Evolutionary conservation across 2,329 filamentous ascomycete genomes (phyloP), one percentile per base, ranked within the genome.

Genomic region (Thelonectria discophora): DNA sequence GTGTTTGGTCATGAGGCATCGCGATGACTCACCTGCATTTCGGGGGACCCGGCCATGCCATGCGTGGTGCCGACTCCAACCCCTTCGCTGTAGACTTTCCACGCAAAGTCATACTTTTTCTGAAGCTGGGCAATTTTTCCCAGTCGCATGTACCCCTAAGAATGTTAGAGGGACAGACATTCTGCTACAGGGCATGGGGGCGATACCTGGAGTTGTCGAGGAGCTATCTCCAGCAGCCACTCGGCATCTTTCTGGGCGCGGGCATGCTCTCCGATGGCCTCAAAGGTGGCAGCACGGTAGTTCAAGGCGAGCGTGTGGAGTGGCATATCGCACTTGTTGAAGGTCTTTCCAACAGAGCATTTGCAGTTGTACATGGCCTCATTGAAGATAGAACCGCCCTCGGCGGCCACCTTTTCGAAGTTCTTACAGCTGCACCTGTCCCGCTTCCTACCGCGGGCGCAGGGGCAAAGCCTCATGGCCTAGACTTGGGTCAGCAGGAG

Each of bases 201-300:
- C 40, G 74, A 39, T 68, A 80, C 79, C 65, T 81, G 78, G 15
- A 79, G 73, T 2, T 76, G 67, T 37, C 73, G 70, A 20, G 79
- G 79, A 6, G 79, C 76, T 43, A 81, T 72, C 55, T 80, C 77
- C 17, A 81, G 63, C 20, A 81, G 75, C 78, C 79, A 81, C 65
- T 78, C 76, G 9, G 79, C 79, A 55, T 81, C 79, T 34, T 64
- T 73, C 60, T 69, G 73, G 13, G 79, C 79, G 21, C 76, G 74
- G 5, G 73, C 74, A 2, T 80, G 68, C 55, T 79, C 74, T 8
- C 70, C 67, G 39, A 80, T 67, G 20, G 74, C 74, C 58, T 80
- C 77, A 56, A 79, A 79, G 0, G 76, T 77, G 2, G 77, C 78
- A 17, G 78, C 77, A 4, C 78, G 72, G 56, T 79, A 78, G 65